Evolutionary conservation across 208 protist species (phyloP), one percentile per base, ranked within the genome.

Genomic region (Trypanosoma congolense): DNA sequence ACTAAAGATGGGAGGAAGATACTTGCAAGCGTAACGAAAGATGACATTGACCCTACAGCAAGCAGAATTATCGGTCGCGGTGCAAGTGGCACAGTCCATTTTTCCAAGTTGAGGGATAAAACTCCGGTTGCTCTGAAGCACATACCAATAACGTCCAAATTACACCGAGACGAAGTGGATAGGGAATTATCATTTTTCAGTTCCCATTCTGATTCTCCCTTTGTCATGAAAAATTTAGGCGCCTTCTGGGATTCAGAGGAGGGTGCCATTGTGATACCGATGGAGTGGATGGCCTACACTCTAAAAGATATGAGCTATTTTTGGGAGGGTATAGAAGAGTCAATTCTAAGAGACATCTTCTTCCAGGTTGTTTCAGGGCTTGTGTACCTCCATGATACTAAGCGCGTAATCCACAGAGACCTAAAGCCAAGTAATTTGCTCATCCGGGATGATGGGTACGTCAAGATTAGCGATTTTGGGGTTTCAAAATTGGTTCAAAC

Each of bases 401-500:
- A 94, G 64, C 83, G 83, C 4, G 83, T 91, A 19, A 87, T 98
- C 42, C 97, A 98, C 67, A 70, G 97, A 19, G 96, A 99, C 57
- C 52, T 99, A 40, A 98, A 99, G 67, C 98, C 97, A 30, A 92
- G 80, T 61, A 99, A 99, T 75, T 59, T 99, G 21, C 84, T 99
- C 10, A 83, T 99, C 51, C 97, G 97, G 52, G 74, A 83, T 25
- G 71, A 81, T 28, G 82, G 90, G 33, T 78, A 85, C 43, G 83
- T 93, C 29, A 95, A 95, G 43, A 96, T 97, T 60, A 82, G 85
- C 22, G 93, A 97, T 51, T 97, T 97, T 82, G 93, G 93, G 8
- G 90, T 97, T 1, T 93, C 80, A 22, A 96, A 93, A 57, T 64
- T 88, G 31, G 86, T 90, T 29, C 82, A 93, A 43, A 93, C 86